These are phyloP conservation scores for Triglochin maritima DNA, from an alignment of 106 monocot genomes.

Conservation along the genomic window DNA sequence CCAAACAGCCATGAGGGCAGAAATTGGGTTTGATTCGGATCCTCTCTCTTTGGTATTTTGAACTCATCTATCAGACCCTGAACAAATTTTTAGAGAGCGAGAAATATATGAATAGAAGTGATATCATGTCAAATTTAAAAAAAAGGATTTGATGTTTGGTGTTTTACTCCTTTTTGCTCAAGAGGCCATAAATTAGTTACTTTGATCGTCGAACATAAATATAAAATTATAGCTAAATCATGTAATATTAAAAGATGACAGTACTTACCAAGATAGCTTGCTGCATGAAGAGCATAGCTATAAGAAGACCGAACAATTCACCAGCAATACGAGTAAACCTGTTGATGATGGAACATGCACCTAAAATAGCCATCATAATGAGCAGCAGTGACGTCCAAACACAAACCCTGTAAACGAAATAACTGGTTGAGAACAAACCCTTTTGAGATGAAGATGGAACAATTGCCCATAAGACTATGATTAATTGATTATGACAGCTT, in stretches of 20 bases:
- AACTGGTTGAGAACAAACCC: background rate
- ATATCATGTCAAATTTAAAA: too few species aligned
- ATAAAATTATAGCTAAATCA: background rate
- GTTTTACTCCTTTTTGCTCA: too few species aligned
- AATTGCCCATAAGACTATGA: background rate
- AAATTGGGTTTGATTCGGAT: slow-evolving; percentile 36
- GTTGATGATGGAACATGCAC: slow-evolving; percentile 80
- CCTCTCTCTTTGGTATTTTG: slow-evolving; percentile 51
- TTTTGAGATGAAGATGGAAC: background rate
- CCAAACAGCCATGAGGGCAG: slow-evolving; percentile 55
- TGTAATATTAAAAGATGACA: background rate
- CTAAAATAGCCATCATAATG: slow-evolving; percentile 56
- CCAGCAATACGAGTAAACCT: slow-evolving; percentile 81
- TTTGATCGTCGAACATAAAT: background rate
- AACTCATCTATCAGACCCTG: slow-evolving; percentile 85
- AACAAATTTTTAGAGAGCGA: background rate
- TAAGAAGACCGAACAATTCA: slow-evolving; percentile 77
- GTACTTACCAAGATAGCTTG: slow-evolving; percentile 58
- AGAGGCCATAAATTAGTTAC: too few species aligned
- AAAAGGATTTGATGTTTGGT: too few species aligned
- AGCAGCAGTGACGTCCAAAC: slow-evolving; percentile 75
- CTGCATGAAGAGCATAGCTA: slow-evolving; percentile 86
- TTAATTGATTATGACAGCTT: background rate
- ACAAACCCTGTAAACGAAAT: slow-evolving; percentile 53
- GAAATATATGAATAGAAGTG: too few species aligned